These are phyloP conservation scores for Chlamydomonas reinhardtii DNA, from an alignment of 163 green algal genomes.

Conservation along the genomic window DNA sequence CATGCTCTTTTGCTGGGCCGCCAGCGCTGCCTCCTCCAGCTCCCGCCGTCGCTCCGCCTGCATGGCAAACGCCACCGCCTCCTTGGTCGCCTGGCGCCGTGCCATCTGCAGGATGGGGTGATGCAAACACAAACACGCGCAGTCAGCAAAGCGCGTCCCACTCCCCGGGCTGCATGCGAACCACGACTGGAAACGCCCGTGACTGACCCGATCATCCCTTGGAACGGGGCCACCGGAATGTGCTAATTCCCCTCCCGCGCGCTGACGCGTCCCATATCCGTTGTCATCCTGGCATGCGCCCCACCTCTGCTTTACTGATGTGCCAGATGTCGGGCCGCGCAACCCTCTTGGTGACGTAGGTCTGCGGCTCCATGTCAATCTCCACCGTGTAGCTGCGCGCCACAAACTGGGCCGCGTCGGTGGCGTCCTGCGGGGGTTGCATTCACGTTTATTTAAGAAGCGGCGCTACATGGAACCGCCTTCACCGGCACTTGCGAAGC, in stretches of 20 bases:
- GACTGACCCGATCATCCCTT: too few species aligned
- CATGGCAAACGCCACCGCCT: neutral
- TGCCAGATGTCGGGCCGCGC: conserved; percentile 37
- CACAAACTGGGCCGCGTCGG: neutral
- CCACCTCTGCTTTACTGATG: conserved; percentile 28
- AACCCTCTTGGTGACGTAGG: neutral
- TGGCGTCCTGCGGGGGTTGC: conserved; percentile 13
- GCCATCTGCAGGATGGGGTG: neutral
- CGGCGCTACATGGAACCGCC: too few species aligned
- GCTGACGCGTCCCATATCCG: too few species aligned
- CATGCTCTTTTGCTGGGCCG: neutral
- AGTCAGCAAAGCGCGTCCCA: neutral
- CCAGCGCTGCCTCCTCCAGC: neutral
- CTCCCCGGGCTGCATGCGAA: too few species aligned
- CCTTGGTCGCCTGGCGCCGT: neutral
- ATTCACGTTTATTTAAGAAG: too few species aligned
- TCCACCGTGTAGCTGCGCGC: conserved; percentile 6
- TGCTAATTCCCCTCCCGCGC: too few species aligned
- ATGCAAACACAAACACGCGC: neutral
- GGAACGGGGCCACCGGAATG: too few species aligned
- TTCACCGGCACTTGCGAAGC: too few species aligned
- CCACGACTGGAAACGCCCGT: too few species aligned
- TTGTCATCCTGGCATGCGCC: neutral
- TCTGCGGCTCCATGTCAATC: conserved; percentile 10
- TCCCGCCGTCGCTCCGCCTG: conserved; percentile 4